Evolutionary conservation across 140 eudicot species (phyloP).

Genomic region (Cichorium intybus): DNA sequence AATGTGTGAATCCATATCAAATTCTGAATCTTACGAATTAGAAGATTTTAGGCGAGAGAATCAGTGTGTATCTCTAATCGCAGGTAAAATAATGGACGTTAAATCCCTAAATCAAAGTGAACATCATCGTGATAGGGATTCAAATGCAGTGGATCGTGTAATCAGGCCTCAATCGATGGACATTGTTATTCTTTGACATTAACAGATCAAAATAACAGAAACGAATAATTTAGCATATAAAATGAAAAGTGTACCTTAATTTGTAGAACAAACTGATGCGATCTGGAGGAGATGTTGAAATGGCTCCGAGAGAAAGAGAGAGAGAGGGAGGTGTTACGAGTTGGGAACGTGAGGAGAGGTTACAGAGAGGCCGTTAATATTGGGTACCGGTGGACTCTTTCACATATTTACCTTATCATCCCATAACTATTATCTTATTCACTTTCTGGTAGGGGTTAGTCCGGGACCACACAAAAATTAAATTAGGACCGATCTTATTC

Average conservation of each 20-base stretch:
- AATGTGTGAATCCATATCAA: background rate
- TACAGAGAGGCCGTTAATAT: constrained; percentile 7
- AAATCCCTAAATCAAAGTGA: background rate
- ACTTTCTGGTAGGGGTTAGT: no score
- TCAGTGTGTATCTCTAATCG: background rate
- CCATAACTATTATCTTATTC: background rate
- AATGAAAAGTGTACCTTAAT: constrained; percentile 5
- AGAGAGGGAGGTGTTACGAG: background rate
- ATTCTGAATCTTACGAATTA: background rate
- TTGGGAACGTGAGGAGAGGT: background rate
- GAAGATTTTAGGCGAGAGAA: background rate
- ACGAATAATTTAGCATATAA: background rate
- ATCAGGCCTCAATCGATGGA: background rate
- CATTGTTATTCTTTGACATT: constrained; percentile 11
- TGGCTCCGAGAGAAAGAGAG: background rate
- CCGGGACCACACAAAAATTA: no score
- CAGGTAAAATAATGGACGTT: background rate
- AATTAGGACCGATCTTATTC: no score
- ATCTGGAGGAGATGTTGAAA: constrained; percentile 14
- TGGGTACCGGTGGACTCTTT: constrained; percentile 10
- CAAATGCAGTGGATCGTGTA: background rate
- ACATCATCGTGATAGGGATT: background rate
- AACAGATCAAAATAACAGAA: constrained; percentile 3
- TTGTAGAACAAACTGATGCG: background rate
- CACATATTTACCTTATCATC: background rate